Evolutionary conservation across 78 protist genomes (phyloP).

Genomic region (Dictyostelium brefeldianum): DNA sequence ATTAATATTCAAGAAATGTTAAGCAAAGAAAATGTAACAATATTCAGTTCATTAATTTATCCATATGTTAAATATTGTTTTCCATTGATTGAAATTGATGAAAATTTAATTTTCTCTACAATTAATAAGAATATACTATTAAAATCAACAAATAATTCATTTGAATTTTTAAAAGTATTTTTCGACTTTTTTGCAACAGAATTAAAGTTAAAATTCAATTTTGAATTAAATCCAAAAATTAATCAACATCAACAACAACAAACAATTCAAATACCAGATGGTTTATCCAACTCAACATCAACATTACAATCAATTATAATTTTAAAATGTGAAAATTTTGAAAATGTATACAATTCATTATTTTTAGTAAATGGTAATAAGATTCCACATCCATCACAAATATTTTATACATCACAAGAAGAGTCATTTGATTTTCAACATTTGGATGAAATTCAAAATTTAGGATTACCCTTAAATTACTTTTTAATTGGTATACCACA

Average conservation of each 20-base stretch:
- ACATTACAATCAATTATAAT: neutral
- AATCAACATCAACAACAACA: neutral
- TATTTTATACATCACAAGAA: conserved; percentile 19
- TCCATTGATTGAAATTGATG: conserved; percentile 24
- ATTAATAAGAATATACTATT: conserved; percentile 4
- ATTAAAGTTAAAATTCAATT: conserved; percentile 16
- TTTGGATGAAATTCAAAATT: neutral
- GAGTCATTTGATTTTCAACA: conserved; percentile 24
- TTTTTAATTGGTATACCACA: conserved; percentile 52
- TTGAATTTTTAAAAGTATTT: conserved; percentile 29
- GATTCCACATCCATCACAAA: conserved; percentile 57
- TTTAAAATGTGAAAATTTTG: conserved; percentile 10
- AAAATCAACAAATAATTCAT: conserved; percentile 3
- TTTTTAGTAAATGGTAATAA: conserved; percentile 26
- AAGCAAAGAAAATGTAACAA: neutral
- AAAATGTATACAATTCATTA: conserved; percentile 33
- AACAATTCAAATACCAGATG: no score
- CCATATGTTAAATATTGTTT: conserved; percentile 30
- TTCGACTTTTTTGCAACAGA: conserved; percentile 18
- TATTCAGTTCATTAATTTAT: neutral
- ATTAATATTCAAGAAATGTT: neutral
- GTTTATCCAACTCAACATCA: neutral
- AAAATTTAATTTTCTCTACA: conserved; percentile 5
- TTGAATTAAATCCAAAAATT: neutral
- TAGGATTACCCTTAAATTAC: neutral